Evolutionary conservation across 208 protist genomes (phyloP).

Genomic region (Acanthamoeba divionensis): DNA sequence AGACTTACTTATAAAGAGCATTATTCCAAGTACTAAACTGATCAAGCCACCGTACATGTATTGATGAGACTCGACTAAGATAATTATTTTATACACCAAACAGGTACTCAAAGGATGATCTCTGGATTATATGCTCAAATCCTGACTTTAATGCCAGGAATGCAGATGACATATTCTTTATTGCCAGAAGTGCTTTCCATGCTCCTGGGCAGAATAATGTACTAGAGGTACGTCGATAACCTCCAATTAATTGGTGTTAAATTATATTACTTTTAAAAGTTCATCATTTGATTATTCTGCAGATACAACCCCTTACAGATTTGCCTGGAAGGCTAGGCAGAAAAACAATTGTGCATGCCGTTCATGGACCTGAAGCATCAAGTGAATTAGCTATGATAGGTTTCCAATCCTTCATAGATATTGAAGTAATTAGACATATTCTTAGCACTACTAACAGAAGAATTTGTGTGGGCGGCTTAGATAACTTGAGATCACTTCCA

Average conservation of each 20-base stretch:
- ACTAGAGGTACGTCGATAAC: not conserved
- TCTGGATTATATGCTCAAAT: conserved; percentile 49
- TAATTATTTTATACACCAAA: not conserved
- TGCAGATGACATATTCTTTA: conserved; percentile 46
- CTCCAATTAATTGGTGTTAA: not conserved
- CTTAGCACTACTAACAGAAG: too few relatives aligned
- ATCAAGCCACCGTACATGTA: not conserved
- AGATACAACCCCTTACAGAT: conserved; percentile 40
- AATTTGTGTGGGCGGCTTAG: too few relatives aligned
- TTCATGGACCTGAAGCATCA: conserved; percentile 14
- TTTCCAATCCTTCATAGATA: too few relatives aligned
- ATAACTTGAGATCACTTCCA: not conserved
- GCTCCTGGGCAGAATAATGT: conserved; percentile 2
- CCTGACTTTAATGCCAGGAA: conserved; percentile 27
- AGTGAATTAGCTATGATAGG: conserved; percentile 29
- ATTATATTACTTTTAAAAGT: not conserved
- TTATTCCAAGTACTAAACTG: not conserved
- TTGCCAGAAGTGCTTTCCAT: conserved; percentile 41
- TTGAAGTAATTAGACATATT: too few relatives aligned
- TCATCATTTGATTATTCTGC: not conserved
- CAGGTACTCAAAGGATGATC: conserved; percentile 51
- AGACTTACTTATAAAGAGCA: conserved; percentile 42
- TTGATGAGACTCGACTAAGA: not conserved
- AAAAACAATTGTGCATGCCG: not conserved
- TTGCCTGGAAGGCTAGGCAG: conserved; percentile 1